Conservation (phyloP, 805 yeast genomes). For the Lipomyces anomalus region DNA sequence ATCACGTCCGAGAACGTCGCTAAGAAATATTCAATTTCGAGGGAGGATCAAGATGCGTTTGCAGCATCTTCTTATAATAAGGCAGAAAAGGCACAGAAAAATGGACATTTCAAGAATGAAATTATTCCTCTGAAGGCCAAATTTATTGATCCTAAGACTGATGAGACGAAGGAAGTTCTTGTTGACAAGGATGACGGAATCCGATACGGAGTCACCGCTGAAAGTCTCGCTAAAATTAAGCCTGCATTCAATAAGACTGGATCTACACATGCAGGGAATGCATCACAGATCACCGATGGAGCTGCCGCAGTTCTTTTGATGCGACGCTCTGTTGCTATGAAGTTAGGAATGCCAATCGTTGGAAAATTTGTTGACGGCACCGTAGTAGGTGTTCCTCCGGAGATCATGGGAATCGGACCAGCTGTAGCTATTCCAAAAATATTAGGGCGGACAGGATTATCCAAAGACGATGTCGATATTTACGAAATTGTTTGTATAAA, state of each 20-base stretch:
- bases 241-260: slow-evolving; percentile 88
- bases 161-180: slow-evolving; percentile 46
- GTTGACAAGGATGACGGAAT: slow-evolving; percentile 85
- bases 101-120: slow-evolving; percentile 80
- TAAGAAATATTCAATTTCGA: slow-evolving; percentile 52
- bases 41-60: slow-evolving; percentile 77
- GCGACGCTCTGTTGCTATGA: slow-evolving; percentile 79
- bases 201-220: slow-evolving; percentile 76
- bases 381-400: slow-evolving; percentile 92
- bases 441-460: slow-evolving; percentile 54
- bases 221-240: slow-evolving; percentile 63
- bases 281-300: slow-evolving; percentile 94
- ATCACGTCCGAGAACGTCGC: slow-evolving; percentile 91
- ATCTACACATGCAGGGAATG: slow-evolving; percentile 89
- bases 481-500: slow-evolving; percentile 53
- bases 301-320: slow-evolving; percentile 85
- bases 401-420: slow-evolving; percentile 97
- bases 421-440: slow-evolving; percentile 89
- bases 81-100: slow-evolving; percentile 67
- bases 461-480: slow-evolving; percentile 59
- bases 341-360: slow-evolving; percentile 60
- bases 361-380: slow-evolving; percentile 78
- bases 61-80: slow-evolving; percentile 82
- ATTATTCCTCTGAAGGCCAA: slow-evolving; percentile 73
- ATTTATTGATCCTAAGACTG: slow-evolving; percentile 51